phyloP scores from a whole-genome alignment of 2,329 filamentous ascomycete species.

The Albophoma yamanashiensis region DNA sequence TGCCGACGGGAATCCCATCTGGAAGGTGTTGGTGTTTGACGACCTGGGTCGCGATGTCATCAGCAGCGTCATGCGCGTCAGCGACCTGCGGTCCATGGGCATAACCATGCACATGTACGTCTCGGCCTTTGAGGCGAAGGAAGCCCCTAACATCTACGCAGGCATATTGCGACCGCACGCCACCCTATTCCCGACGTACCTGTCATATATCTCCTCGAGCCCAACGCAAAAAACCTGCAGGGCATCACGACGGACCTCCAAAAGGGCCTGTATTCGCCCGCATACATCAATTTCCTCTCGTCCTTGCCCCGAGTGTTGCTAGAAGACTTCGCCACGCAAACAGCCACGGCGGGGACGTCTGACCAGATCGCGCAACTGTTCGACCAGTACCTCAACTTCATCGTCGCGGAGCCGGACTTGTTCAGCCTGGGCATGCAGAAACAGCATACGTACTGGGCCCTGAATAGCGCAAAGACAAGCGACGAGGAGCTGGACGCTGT shows the following conservation, averaged over 20 bases:
- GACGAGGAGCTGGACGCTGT: conserved; percentile 83
- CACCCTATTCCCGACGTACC: conserved; percentile 94
- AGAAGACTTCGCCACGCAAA: conserved; percentile 89
- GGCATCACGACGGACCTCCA: conserved; percentile 77
- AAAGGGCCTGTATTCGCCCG: conserved; percentile 80
- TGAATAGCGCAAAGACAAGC: conserved; percentile 85
- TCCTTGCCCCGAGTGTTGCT: conserved; percentile 83
- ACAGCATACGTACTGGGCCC: conserved; percentile 83
- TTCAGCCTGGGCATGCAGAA: conserved; percentile 92
- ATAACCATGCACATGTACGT: conserved; percentile 87
- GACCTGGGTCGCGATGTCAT: conserved; percentile 87
- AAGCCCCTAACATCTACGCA: conserved; percentile 16
- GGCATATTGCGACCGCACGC: conserved; percentile 70
- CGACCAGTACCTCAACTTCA: conserved; percentile 96
- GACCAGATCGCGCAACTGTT: conserved; percentile 88
- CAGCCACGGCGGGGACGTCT: conserved; percentile 71
- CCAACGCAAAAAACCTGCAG: conserved; percentile 69
- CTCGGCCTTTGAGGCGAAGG: background rate
- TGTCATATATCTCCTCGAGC: conserved; percentile 92
- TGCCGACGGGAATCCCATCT: conserved; percentile 83
- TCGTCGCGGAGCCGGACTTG: conserved; percentile 88
- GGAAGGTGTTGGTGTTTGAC: conserved; percentile 97
- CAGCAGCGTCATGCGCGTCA: conserved; percentile 88
- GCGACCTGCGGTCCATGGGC: conserved; percentile 86
- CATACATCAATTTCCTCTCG: conserved; percentile 94